Percentiles rank a stretch among this genome's conserved stretches.
Conservation (phyloP, 148 eudicot genomes). For the Chenopodium quinoa region DNA sequence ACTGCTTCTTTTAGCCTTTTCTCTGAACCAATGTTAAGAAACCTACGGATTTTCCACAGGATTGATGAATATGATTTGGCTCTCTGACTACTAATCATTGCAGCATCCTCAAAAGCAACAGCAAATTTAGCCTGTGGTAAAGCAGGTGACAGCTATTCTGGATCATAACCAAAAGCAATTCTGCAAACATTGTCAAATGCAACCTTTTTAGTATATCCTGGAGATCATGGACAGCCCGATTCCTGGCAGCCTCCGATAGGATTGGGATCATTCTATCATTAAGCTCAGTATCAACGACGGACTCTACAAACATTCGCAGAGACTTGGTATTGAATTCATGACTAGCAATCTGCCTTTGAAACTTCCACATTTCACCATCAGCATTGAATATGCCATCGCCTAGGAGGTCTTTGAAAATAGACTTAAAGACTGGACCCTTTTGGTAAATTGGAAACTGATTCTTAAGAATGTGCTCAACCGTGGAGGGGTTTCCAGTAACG, state of each 20-base stretch:
- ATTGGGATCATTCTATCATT: slow-evolving; percentile 39
- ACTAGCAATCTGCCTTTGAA: slow-evolving; percentile 45
- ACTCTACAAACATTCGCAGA: slow-evolving; percentile 38
- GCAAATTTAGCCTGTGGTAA: slow-evolving; percentile 33
- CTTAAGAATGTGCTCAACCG: slow-evolving; percentile 29
- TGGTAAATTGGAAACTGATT: slow-evolving; percentile 25
- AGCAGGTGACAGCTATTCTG: slow-evolving; percentile 32
- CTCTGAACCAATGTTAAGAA: slow-evolving; percentile 44
- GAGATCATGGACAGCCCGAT: slow-evolving; percentile 22
- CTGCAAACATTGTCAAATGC: slow-evolving; percentile 36
- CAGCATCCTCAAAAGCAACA: slow-evolving; percentile 46
- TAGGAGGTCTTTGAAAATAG: slow-evolving; percentile 30
- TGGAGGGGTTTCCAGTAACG: slow-evolving; percentile 9
- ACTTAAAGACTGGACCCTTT: slow-evolving; percentile 29
- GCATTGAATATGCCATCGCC: slow-evolving; percentile 49
- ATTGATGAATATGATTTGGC: slow-evolving; percentile 22
- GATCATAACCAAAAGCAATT: slow-evolving; percentile 51
- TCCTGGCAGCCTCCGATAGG: slow-evolving; percentile 19
- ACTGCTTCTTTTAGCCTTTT: slow-evolving; percentile 34
- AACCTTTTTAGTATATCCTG: slow-evolving; percentile 32
- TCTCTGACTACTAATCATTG: slow-evolving; percentile 26
- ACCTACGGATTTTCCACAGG: slow-evolving; percentile 36
- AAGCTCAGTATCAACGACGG: slow-evolving; percentile 44
- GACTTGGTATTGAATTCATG: slow-evolving; percentile 51
- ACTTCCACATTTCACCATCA: slow-evolving; percentile 50